Conservation (phyloP, 2,329 filamentous ascomycete species). For the Penicillium sp. region DNA sequence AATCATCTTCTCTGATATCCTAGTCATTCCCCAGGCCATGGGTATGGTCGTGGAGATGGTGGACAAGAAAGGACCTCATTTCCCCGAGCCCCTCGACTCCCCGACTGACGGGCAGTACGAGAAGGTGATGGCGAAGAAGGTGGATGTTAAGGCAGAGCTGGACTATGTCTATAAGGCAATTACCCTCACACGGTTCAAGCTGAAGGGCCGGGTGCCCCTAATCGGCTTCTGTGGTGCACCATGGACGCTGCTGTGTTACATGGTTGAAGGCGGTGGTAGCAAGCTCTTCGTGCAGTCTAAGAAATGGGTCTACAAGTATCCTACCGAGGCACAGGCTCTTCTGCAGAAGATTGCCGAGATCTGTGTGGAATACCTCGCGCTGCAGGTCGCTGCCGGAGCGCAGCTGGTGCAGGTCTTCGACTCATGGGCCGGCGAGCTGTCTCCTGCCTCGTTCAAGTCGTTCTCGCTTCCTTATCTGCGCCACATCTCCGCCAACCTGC, state of each 20-base stretch:
- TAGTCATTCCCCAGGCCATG: slow-evolving; percentile 95
- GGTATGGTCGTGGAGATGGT: slow-evolving; percentile 99
- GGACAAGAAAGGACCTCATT: slow-evolving; percentile 91
- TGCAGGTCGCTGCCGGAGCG: slow-evolving; percentile 86
- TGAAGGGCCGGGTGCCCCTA: slow-evolving; percentile 77
- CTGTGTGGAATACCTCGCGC: slow-evolving; percentile 85
- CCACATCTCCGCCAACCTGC: slow-evolving; percentile 74
- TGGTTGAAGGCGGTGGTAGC: slow-evolving; percentile 94
- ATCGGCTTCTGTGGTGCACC: slow-evolving; percentile 96
- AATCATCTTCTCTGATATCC: slow-evolving; percentile 97
- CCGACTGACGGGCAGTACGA: slow-evolving; percentile 77
- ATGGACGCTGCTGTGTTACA: slow-evolving; percentile 96
- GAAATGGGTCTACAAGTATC: slow-evolving; percentile 91
- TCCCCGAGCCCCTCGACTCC: slow-evolving; percentile 70
- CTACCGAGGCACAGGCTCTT: slow-evolving; percentile 67
- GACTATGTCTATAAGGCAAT: slow-evolving; percentile 96
- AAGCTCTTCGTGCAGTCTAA: slow-evolving; percentile 92
- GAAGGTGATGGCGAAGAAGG: slow-evolving; percentile 63
- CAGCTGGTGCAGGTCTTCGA: slow-evolving; percentile 97
- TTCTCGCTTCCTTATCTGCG: slow-evolving; percentile 81
- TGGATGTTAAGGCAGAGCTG: slow-evolving; percentile 76
- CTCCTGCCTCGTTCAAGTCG: slow-evolving; percentile 68
- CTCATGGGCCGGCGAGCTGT: slow-evolving; percentile 93
- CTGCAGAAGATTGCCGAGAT: slow-evolving; percentile 87
- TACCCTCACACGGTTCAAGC: slow-evolving; percentile 77